A percentile compares a stretch with the other conserved stretches of the same genome.
phyloP scores from a whole-genome alignment of 805 yeast genomes.

The Kazachstania psychrophila region DNA sequence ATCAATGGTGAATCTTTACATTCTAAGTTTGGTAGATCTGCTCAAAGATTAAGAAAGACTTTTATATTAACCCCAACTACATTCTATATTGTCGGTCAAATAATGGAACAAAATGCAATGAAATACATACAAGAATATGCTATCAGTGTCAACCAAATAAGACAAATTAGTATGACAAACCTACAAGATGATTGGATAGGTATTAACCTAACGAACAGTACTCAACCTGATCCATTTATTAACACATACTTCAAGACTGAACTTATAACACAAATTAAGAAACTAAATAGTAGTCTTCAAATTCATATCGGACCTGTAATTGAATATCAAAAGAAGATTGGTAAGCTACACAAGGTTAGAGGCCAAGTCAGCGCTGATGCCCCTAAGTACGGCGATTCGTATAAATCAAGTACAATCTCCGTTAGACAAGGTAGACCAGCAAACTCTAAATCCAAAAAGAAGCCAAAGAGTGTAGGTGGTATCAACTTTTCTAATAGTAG shows the following conservation, averaged over 20 bases:
- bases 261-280: constrained; percentile 62
- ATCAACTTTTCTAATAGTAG: constrained; percentile 3
- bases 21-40: constrained; percentile 88
- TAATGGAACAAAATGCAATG: constrained; percentile 52
- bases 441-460: constrained; percentile 55
- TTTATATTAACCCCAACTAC: constrained; percentile 56
- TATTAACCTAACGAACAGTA: constrained; percentile 28
- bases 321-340: constrained; percentile 85
- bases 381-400: constrained; percentile 58
- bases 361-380: constrained; percentile 53
- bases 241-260: constrained; percentile 86
- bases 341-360: constrained; percentile 64
- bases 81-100: constrained; percentile 67
- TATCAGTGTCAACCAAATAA: constrained; percentile 51
- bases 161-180: constrained; percentile 57
- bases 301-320: constrained; percentile 64
- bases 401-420: constrained; percentile 81
- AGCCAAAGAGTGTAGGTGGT: constrained; percentile 51
- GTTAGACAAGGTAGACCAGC: constrained; percentile 76
- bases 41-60: constrained; percentile 64
- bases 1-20: constrained; percentile 70
- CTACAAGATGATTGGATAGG: constrained; percentile 93
- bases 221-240: constrained; percentile 68
- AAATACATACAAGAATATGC: constrained; percentile 53
- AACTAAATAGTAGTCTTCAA: constrained; percentile 45